These are phyloP conservation scores for Phytophthora tubulina DNA, from an alignment of 352 stramenopile species.

Conservation along the genomic window DNA sequence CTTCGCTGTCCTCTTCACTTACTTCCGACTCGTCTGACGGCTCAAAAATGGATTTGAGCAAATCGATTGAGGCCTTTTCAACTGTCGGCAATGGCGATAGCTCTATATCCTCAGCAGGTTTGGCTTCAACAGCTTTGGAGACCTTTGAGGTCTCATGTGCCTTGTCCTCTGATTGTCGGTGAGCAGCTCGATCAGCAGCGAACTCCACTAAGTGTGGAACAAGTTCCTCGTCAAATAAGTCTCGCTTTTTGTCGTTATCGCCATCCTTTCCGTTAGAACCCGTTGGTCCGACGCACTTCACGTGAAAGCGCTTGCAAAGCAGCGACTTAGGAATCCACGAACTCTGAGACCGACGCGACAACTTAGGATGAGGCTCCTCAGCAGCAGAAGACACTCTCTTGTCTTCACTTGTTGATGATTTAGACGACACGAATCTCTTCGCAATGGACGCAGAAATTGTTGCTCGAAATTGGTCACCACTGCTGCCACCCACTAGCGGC, in stretches of 20 bases:
- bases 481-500: constrained; percentile 43
- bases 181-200: constrained; percentile 49
- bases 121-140: not conserved
- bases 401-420: constrained; percentile 20
- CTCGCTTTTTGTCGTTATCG: constrained; percentile 40
- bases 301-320: constrained; percentile 86
- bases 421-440: constrained; percentile 81
- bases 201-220: constrained; percentile 77
- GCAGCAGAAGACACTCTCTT: not conserved
- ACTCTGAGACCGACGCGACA: constrained; percentile 59
- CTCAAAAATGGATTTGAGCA: constrained; percentile 89
- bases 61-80: constrained; percentile 53
- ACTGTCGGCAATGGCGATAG: constrained; percentile 51
- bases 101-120: constrained; percentile 27
- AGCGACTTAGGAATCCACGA: constrained; percentile 74
- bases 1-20: constrained; percentile 56
- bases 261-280: constrained; percentile 30
- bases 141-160: constrained; percentile 1
- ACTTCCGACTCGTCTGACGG: constrained; percentile 65
- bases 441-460: constrained; percentile 85
- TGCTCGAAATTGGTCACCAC: constrained; percentile 65
- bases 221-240: constrained; percentile 80
- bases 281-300: constrained; percentile 64
- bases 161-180: not conserved
- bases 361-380: constrained; percentile 35